These are phyloP conservation scores for Colletotrichum somersetense DNA, from an alignment of 2,329 filamentous ascomycete genomes.

Conservation along the genomic window DNA sequence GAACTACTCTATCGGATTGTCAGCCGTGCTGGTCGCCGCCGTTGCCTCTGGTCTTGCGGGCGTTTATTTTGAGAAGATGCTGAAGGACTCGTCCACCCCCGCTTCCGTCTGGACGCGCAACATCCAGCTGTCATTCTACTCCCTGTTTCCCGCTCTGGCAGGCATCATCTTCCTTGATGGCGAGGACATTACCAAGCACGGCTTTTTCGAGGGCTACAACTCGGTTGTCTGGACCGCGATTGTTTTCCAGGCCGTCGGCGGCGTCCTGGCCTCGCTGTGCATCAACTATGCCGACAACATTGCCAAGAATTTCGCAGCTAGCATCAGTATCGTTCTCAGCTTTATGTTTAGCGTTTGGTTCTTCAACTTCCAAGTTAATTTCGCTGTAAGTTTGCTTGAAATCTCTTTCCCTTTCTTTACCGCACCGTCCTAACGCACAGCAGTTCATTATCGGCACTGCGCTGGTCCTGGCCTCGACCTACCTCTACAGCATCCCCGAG, in stretches of 20 bases:
- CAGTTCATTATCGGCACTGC: conserved; percentile 87
- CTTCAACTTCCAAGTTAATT: conserved; percentile 82
- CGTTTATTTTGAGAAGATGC: conserved; percentile 89
- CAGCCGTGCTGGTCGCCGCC: conserved; percentile 83
- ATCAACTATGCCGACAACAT: conserved; percentile 91
- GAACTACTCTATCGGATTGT: conserved; percentile 83
- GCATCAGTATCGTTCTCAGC: conserved; percentile 90
- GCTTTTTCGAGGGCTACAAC: conserved; percentile 97
- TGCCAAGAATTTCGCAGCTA: conserved; percentile 93
- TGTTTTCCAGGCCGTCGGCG: conserved; percentile 83
- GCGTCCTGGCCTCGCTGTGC: conserved; percentile 80
- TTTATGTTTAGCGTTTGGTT: conserved; percentile 87
- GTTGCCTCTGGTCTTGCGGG: conserved; percentile 86
- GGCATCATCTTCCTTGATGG: conserved; percentile 92
- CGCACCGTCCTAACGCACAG: conserved; percentile 11
- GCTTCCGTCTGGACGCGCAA: conserved; percentile 89
- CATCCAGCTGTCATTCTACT: conserved; percentile 94
- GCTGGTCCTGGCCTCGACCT: conserved; percentile 85
- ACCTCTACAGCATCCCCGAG: conserved; percentile 82
- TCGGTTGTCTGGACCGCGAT: conserved; percentile 91
- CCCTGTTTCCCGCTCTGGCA: conserved; percentile 87
- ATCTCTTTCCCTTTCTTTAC: conserved; percentile 24
- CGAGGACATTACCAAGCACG: conserved; percentile 82
- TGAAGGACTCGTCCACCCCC: conserved; percentile 83
- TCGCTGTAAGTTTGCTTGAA: conserved; percentile 71